Evolutionary conservation across 108 stramenopile species (phyloP).

Genomic region (Nitzschia inconspicua): DNA sequence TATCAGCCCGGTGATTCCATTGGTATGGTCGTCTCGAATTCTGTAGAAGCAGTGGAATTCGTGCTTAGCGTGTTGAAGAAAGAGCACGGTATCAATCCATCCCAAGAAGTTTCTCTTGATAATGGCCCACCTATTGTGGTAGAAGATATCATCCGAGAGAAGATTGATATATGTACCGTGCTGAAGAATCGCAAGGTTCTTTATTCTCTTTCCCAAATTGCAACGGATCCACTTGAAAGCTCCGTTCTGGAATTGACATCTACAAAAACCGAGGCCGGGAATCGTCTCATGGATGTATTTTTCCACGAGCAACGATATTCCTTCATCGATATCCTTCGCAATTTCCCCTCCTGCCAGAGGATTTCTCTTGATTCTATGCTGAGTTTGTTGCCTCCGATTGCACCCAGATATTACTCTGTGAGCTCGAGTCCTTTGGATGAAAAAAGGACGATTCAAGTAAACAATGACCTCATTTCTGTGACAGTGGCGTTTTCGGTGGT

Average conservation of each 20-base stretch:
- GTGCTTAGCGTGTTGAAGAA: slow-evolving; percentile 51
- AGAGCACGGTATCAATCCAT: slow-evolving; percentile 50
- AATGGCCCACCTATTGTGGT: slow-evolving; percentile 49
- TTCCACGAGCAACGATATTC: slow-evolving; percentile 73
- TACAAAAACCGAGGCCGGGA: slow-evolving; percentile 32
- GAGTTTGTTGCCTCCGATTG: slow-evolving; percentile 62
- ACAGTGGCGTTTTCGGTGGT: slow-evolving; percentile 91
- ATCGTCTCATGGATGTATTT: slow-evolving; percentile 41
- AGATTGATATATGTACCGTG: slow-evolving; percentile 70
- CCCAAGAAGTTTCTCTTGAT: slow-evolving; percentile 65
- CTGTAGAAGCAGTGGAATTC: slow-evolving; percentile 44
- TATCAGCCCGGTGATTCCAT: slow-evolving; percentile 92
- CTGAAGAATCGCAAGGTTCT: slow-evolving; percentile 68
- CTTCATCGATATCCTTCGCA: slow-evolving; percentile 74
- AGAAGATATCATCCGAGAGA: slow-evolving; percentile 46
- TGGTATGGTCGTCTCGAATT: slow-evolving; percentile 76
- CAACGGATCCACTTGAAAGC: slow-evolving; percentile 51
- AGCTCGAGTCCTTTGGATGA: slow-evolving; percentile 83
- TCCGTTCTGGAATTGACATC: slow-evolving; percentile 52
- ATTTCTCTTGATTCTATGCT: slow-evolving; percentile 73
- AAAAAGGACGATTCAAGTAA: background rate
- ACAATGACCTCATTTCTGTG: slow-evolving; percentile 17
- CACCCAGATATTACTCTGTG: slow-evolving; percentile 92
- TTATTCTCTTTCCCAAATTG: slow-evolving; percentile 54
- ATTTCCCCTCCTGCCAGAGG: slow-evolving; percentile 81